phyloP scores from a whole-genome alignment of 768 basidiomycete species.

The Multifurca ochricompacta region DNA sequence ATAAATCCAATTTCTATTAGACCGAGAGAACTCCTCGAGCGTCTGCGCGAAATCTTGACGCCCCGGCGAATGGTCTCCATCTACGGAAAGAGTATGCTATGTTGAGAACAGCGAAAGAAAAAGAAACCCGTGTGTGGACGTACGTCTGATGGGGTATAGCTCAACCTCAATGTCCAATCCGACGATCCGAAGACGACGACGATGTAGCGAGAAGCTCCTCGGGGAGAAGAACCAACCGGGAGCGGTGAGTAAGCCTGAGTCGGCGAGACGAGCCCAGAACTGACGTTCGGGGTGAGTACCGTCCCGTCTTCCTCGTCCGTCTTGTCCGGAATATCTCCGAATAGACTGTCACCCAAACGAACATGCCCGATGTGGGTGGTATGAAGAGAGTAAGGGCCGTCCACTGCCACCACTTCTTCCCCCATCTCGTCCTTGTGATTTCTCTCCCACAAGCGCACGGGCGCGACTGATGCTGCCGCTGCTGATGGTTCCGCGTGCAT shows the following conservation, averaged over 20 bases:
- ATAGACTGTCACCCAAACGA: conserved; percentile 64
- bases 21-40: conserved; percentile 10
- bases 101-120: not conserved
- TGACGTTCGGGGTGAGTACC: conserved; percentile 45
- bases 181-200: conserved; percentile 18
- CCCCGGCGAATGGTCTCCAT: conserved; percentile 16
- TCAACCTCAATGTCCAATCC: conserved; percentile 46
- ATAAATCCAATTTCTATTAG: no score
- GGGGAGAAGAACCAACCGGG: conserved; percentile 52
- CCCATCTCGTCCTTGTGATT: conserved; percentile 38
- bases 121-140: conserved; percentile 21
- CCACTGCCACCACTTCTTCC: no score
- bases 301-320: conserved; percentile 22
- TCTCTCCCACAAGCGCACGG: no score
- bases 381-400: conserved; percentile 55
- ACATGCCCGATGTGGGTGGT: conserved; percentile 81
- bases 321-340: conserved; percentile 47
- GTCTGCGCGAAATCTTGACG: conserved; percentile 12
- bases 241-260: conserved; percentile 53
- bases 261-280: conserved; percentile 53
- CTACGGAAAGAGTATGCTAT: not conserved
- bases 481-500: conserved; percentile 21
- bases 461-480: conserved; percentile 21
- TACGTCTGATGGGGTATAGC: conserved; percentile 49
- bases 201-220: not conserved